Conservation (phyloP, 352 stramenopile species). For the Phytophthora parvispora region DNA sequence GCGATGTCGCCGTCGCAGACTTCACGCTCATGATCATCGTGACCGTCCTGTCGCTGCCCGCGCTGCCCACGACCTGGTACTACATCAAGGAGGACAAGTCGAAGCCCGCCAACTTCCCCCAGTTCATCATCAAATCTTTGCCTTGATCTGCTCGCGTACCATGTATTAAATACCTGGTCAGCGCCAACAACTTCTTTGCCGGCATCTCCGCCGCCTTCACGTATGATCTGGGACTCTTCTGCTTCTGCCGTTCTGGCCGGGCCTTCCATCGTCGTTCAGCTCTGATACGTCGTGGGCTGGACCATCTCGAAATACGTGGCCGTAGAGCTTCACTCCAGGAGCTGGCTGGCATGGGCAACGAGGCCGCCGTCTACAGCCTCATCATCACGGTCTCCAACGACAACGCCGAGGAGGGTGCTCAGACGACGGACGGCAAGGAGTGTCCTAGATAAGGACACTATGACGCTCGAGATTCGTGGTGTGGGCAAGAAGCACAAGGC, state of each 20-base stretch:
- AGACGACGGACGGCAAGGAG: constrained; percentile 74
- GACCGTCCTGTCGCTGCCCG: constrained; percentile 26
- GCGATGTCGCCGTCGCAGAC: too few species aligned
- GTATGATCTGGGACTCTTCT: constrained; percentile 44
- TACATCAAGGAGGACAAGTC: constrained; percentile 44
- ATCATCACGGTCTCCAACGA: constrained; percentile 54
- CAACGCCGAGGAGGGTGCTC: constrained; percentile 63
- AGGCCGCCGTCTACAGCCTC: constrained; percentile 36
- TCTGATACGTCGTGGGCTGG: constrained; percentile 50
- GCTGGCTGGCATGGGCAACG: constrained; percentile 26
- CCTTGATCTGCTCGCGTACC: constrained; percentile 33
- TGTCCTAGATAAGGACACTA: too few species aligned
- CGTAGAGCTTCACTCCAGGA: too few species aligned
- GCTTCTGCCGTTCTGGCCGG: constrained; percentile 46
- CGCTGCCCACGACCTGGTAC: constrained; percentile 42
- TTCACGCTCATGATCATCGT: constrained; percentile 60
- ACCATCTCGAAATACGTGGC: constrained; percentile 40
- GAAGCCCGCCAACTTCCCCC: constrained; percentile 24
- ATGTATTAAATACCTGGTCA: constrained; percentile 59
- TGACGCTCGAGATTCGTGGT: constrained; percentile 84
- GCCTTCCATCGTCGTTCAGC: constrained; percentile 45
- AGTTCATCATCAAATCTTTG: constrained; percentile 41
- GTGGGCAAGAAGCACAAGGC: constrained; percentile 91
- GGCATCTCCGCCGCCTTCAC: constrained; percentile 38
- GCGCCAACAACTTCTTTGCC: constrained; percentile 42